Base-by-base conservation (phyloP, 192 early-diverging fungal species). In the Podila epicladia region DNA sequence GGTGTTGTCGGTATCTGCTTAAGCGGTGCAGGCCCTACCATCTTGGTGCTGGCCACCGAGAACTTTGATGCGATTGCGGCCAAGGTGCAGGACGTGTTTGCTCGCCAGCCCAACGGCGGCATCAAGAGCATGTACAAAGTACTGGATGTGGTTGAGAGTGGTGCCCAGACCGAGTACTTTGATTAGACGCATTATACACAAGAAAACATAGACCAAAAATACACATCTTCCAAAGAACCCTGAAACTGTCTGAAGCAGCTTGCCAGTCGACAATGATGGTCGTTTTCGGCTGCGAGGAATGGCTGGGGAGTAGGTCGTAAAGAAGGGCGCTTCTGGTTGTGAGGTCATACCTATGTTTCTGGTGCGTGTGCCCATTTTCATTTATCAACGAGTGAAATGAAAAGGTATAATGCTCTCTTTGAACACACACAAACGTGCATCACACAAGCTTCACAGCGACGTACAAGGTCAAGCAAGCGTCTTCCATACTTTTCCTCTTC, bases 21-120 rank as follows among this genome's bases (percentile, higher is more conserved):
- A 58, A 95, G 93, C 70, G 98, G 98, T 58, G 98, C 98, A 5
- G 98, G 98, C 2, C 98, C 98, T 24, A 98, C 97, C 37, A 95
- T 99, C 50, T 86, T 99, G 45, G 95, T 94, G 19, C 84, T 99
- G 62, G 97, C 96, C 0, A 89, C 88, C 4, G 84, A 87, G 62
- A 91, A 96, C 79, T 96, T 96, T 89, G 95, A 97, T 67, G 69
- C 80, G 32, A 97, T 99, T 62, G 96, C 96, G 7, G 65, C 80
- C 24, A 75, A 83, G 51, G 88, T 93, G 4, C 82, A 88, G 69
- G 82, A 86, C 13, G 88, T 93, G n/a, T 94, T 93, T 72, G 72
- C 75, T 19, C 64, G 84, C 12, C 64, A 82, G 49, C 70, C 77
- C 60, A 75, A 77, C 29, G 91, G 89, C n/a, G 84, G 84, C 19